phyloP scores from a whole-genome alignment of 352 stramenopile genomes.

The Pythium brassicae region DNA sequence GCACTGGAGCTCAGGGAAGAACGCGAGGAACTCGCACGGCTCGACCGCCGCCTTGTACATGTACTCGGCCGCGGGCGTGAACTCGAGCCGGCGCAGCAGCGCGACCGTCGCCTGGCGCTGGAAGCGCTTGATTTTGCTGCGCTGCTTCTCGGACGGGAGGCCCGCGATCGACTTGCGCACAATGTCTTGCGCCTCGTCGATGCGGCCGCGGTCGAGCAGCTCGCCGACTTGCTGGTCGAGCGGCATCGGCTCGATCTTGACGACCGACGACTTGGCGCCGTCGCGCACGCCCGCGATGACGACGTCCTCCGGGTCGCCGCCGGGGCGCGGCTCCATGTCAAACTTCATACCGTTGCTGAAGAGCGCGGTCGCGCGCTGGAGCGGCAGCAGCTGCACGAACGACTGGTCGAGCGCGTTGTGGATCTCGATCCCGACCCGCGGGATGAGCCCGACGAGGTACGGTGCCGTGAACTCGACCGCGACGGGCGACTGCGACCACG shows the following conservation, averaged over 20 bases:
- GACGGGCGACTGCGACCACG: conserved; percentile 69
- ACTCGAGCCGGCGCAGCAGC: conserved; percentile 73
- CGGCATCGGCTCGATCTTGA: conserved; percentile 85
- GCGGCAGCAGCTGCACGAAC: conserved; percentile 69
- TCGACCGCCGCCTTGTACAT: conserved; percentile 85
- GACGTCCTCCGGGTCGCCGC: conserved; percentile 72
- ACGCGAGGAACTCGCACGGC: conserved; percentile 82
- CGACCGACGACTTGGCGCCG: conserved; percentile 62
- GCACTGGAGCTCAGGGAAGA: conserved; percentile 82
- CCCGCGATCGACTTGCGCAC: conserved; percentile 78
- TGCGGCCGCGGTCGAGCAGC: conserved; percentile 77
- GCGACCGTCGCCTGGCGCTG: conserved; percentile 80
- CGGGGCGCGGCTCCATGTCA: conserved; percentile 80
- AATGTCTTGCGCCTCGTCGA: conserved; percentile 81
- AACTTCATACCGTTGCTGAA: conserved; percentile 91
- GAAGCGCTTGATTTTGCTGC: conserved; percentile 87
- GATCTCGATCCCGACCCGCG: conserved; percentile 78
- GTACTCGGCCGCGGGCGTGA: conserved; percentile 70
- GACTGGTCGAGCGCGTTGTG: conserved; percentile 67
- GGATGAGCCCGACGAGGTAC: conserved; percentile 75
- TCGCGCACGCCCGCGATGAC: conserved; percentile 74
- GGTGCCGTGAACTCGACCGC: conserved; percentile 75
- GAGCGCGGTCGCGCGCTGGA: conserved; percentile 62
- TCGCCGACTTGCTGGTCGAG: conserved; percentile 82
- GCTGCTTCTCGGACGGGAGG: conserved; percentile 76